Evolutionary conservation across 1,139 yeast species (phyloP), one percentile per base, ranked within the genome.

Genomic region (Sugiyamaella pinicola): DNA sequence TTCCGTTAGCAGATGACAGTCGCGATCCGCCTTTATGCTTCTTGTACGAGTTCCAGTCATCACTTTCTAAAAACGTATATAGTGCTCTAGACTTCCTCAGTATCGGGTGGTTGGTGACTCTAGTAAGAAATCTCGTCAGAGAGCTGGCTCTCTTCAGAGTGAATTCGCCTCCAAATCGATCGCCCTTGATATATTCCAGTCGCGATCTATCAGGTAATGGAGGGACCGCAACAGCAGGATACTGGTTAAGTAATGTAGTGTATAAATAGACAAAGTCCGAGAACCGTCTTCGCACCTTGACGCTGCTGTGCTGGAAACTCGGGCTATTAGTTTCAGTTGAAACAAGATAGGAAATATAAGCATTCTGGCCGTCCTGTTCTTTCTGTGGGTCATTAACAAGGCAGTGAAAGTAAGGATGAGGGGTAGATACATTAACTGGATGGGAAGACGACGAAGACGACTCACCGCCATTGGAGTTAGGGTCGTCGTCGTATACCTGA

Each of bases 131-230:
- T 56, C 95, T 75, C 62, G 85, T 83, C 52, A 93, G 74, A 4
- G 97, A 88, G 48, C 84, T 83, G n/a, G 95, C 84, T 59, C 99
- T 75, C 66, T 88, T 87, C 58, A 79, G 76, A 0, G 96, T 91
- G 69, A 93, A 93, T 55, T 88, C 88, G 9, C 79, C 72, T 51
- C 88, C 81, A 66, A 88, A 88, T 17, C 96, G 78, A 64, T 93
- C 98, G n/a, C 99, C 99, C 40, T 96, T 90, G 53, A 93, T 77
- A 68, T 93, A 93, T 69, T 93, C 96, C 62, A 91, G 76, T 57
- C 95, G 82, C 74, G 87, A 88, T 70, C 90, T 91, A 57, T 95
- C 95, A 0, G 99, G 99, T 53, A 93, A 75, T 9, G 99, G 98
- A 1, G 99, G 99, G 0, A 93, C 82, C 34, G 93, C 82, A 54